Evolutionary conservation across 345 rosid species (phyloP).

Genomic region (Erodium maritimum): DNA sequence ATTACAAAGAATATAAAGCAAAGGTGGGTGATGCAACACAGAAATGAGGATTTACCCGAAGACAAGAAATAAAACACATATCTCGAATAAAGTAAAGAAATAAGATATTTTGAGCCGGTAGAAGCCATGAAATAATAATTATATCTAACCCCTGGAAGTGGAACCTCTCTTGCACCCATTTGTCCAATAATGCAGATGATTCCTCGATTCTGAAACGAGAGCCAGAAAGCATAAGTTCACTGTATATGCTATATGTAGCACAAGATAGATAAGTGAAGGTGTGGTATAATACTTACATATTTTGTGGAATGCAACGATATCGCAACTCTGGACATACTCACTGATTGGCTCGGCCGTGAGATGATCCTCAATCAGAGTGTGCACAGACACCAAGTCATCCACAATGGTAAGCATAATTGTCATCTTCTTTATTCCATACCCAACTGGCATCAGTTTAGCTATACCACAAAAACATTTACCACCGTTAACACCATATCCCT

Average conservation of each 20-base stretch:
- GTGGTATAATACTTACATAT: constrained; percentile 31
- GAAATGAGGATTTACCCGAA: too few relatives aligned
- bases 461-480: not conserved
- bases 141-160: too few relatives aligned
- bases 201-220: not conserved
- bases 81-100: too few relatives aligned
- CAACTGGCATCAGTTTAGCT: constrained; percentile 71
- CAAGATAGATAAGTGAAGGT: too few relatives aligned
- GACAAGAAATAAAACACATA: too few relatives aligned
- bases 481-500: too few relatives aligned
- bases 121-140: too few relatives aligned
- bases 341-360: constrained; percentile 58
- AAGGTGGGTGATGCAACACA: too few relatives aligned
- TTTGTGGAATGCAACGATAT: constrained; percentile 84
- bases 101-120: too few relatives aligned
- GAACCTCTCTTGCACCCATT: not conserved
- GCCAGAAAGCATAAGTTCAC: not conserved
- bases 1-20: too few relatives aligned
- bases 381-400: constrained; percentile 73
- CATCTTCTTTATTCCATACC: constrained; percentile 83
- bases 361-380: constrained; percentile 49
- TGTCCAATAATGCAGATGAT: not conserved
- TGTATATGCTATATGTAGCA: not conserved
- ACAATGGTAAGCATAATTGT: constrained; percentile 72
- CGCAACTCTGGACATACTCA: constrained; percentile 72